Evolutionary conservation across 2,329 filamentous ascomycete genomes (phyloP).

Genomic region (Phaeosphaeriaceae sp.): DNA sequence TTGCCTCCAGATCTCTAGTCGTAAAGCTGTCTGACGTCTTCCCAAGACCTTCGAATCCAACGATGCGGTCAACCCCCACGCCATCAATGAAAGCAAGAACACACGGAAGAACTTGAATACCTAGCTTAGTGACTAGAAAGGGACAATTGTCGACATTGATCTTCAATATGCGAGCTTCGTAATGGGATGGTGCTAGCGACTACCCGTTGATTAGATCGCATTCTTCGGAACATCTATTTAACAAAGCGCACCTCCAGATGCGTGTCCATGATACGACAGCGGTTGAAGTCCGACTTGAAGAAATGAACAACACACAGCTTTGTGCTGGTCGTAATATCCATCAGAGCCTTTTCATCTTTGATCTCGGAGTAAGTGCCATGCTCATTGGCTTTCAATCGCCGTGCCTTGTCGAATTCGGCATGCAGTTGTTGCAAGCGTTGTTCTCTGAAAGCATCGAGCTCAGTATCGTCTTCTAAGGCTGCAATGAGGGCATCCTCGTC

Average conservation of each 20-base stretch:
- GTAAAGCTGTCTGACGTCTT: constrained; percentile 61
- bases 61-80: constrained; percentile 61
- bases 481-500: constrained; percentile 68
- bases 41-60: constrained; percentile 65
- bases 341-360: constrained; percentile 63
- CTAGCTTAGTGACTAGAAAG: constrained; percentile 64
- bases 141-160: constrained; percentile 67
- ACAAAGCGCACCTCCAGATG: constrained; percentile 55
- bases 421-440: constrained; percentile 64
- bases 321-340: constrained; percentile 66
- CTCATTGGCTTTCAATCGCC: constrained; percentile 57
- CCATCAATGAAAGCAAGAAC: constrained; percentile 64
- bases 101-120: constrained; percentile 64
- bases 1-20: constrained; percentile 60
- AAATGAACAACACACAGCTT: constrained; percentile 68
- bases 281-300: constrained; percentile 67
- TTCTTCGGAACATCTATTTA: background rate
- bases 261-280: constrained; percentile 67
- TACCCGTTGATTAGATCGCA: constrained; percentile 20
- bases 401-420: constrained; percentile 60
- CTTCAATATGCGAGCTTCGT: constrained; percentile 63
- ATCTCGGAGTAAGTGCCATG: constrained; percentile 63
- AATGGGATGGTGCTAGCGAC: constrained; percentile 62
- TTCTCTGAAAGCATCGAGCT: constrained; percentile 62
- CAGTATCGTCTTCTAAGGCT: constrained; percentile 62